Evolutionary conservation across 1,139 yeast species (phyloP).

Genomic region (Debaryomycetaceae sp.): DNA sequence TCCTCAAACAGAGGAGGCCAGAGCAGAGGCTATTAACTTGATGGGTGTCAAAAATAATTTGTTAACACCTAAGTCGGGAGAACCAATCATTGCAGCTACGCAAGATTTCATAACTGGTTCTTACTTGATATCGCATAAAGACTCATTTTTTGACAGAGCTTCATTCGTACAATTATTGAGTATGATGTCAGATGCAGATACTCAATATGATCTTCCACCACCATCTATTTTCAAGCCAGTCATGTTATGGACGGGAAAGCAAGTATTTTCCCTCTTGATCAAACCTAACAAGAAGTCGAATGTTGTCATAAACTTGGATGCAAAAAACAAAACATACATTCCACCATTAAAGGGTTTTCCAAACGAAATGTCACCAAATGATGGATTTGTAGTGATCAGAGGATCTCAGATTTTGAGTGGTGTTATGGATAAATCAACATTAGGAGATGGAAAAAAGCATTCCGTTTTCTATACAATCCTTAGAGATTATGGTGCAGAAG

Average conservation of each 20-base stretch:
- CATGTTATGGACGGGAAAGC: slow-evolving; percentile 96
- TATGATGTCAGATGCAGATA: slow-evolving; percentile 93
- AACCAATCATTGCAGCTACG: slow-evolving; percentile 98
- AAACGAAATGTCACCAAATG: slow-evolving; percentile 96
- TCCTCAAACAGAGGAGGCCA: slow-evolving; percentile 98
- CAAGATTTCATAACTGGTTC: slow-evolving; percentile 99
- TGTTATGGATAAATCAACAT: slow-evolving; percentile 92
- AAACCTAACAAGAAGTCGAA: slow-evolving; percentile 74
- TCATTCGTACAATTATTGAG: slow-evolving; percentile 77
- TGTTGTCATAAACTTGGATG: slow-evolving; percentile 87
- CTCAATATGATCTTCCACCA: slow-evolving; percentile 90
- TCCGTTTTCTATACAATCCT: slow-evolving; percentile 93
- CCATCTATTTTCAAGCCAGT: slow-evolving; percentile 91
- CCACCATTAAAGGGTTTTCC: slow-evolving; percentile 70
- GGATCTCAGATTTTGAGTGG: slow-evolving; percentile 90
- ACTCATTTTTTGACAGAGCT: slow-evolving; percentile 87
- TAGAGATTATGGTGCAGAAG: slow-evolving; percentile 93
- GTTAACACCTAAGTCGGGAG: slow-evolving; percentile 96
- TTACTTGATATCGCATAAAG: slow-evolving; percentile 87
- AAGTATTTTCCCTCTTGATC: slow-evolving; percentile 82
- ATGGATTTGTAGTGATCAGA: slow-evolving; percentile 86
- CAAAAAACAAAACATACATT: slow-evolving; percentile 83
- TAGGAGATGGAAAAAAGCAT: slow-evolving; percentile 98
- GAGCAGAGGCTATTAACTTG: slow-evolving; percentile 94
- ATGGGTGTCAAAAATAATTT: slow-evolving; percentile 98